Evolutionary conservation across 2,329 filamentous ascomycete species (phyloP), one percentile per base, ranked within the genome.

Genomic region (Cladophialophora immunda): DNA sequence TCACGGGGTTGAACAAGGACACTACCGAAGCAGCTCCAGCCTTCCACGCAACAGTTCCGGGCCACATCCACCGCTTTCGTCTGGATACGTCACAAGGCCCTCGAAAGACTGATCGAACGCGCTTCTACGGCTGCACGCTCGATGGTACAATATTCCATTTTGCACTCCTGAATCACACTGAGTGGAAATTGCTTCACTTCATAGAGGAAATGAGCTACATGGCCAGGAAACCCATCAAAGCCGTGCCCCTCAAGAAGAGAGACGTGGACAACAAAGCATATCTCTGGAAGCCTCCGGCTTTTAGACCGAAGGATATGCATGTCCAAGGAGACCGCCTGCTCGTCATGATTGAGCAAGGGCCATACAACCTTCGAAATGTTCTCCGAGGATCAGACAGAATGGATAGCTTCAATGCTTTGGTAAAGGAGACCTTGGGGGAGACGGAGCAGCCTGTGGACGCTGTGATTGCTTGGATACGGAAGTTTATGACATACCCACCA

Each of bases 101-200:
- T 29, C 30, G 11, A 41, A 36, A 15, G 27, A 32, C 36, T 11
- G 45, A 32, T 13, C 65, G 66, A 11, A 62, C 64, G 50, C 65
- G 61, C 79, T 88, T 64, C 76, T 94, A 80, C 36, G 92, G 91
- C 0, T 82, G 90, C 6, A 86, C 86, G 6, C 83, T 93, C 36
- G 88, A 92, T 73, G 92, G 92, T 1, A 87, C 89, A 0, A 73
- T 94, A 27, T 87, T 87, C 68, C 86, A 90, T 64, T 90, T 97
- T 72, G 86, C 86, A 0, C 79, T 94, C 15, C 79, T 98, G 0
- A 81, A 84, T 9, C 73, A 85, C 19, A 78, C 85, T 1, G 85
- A 89, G 7, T 91, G 90, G 87, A 83, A 84, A 6, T 81, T 97
- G 3, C 82, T 98, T 4, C 85, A 85, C 65, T 88, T 94, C 69